Percentiles rank a stretch among this genome's conserved stretches.
Conservation (phyloP, 2,329 filamentous ascomycete genomes). For the Paracamarosporium sp. region DNA sequence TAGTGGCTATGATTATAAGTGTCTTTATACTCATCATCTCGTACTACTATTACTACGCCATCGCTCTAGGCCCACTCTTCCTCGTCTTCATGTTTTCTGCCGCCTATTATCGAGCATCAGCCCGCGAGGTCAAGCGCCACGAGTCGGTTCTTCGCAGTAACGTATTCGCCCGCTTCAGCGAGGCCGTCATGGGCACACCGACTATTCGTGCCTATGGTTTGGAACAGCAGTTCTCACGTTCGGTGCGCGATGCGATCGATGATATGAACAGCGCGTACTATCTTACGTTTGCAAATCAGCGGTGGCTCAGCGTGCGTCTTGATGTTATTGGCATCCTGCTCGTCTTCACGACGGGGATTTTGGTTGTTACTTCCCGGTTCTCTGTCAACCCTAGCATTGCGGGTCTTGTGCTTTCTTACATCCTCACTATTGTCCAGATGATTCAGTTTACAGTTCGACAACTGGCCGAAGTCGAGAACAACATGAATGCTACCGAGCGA, state of each 20-base stretch:
- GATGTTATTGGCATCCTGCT: constrained; percentile 84
- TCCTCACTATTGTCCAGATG: constrained; percentile 91
- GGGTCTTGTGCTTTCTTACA: constrained; percentile 90
- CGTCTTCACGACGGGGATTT: constrained; percentile 85
- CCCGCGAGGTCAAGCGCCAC: constrained; percentile 92
- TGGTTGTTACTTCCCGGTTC: constrained; percentile 92
- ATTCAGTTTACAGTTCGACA: constrained; percentile 95
- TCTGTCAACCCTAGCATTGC: constrained; percentile 82
- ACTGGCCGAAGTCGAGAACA: constrained; percentile 93
- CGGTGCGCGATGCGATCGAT: constrained; percentile 78
- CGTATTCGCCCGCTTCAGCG: constrained; percentile 90
- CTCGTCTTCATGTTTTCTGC: constrained; percentile 82
- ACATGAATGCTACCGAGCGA: constrained; percentile 96
- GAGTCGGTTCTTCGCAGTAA: constrained; percentile 86
- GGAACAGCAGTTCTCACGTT: constrained; percentile 73
- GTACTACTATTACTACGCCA: constrained; percentile 90
- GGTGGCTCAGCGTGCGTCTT: constrained; percentile 86
- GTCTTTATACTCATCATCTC: constrained; percentile 91
- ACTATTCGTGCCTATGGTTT: constrained; percentile 91
- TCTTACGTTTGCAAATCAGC: constrained; percentile 92
- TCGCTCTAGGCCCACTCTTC: constrained; percentile 73
- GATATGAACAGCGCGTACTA: constrained; percentile 95
- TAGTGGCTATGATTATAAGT: constrained; percentile 74
- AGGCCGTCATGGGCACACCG: constrained; percentile 82
- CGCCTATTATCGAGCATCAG: constrained; percentile 87